Percentiles rank a stretch among this genome's conserved stretches.
Evolutionary conservation across 331 rosid species (phyloP).

Genomic region (Stylosanthes scabra): DNA sequence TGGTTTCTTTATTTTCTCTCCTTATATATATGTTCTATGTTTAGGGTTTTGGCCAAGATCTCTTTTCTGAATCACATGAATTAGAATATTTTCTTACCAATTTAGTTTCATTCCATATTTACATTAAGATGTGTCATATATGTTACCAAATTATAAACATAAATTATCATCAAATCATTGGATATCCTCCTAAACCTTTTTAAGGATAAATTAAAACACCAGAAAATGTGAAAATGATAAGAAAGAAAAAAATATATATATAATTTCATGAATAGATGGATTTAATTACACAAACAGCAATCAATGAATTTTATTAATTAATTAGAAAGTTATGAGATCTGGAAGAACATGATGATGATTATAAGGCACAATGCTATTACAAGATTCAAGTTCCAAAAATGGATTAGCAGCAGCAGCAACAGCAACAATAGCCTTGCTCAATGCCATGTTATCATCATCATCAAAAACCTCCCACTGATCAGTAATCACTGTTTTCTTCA

Average conservation of each 20-base stretch:
- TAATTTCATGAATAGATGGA: too few species aligned
- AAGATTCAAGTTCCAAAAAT: slow-evolving; percentile 40
- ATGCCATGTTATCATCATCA: slow-evolving; percentile 39
- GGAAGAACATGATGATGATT: slow-evolving; percentile 50
- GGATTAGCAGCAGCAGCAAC: slow-evolving; percentile 26
- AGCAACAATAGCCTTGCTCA: background rate
- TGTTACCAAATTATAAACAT: too few species aligned
- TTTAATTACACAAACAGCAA: too few species aligned
- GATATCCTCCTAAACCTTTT: too few species aligned
- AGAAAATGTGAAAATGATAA: too few species aligned
- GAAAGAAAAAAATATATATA: too few species aligned
- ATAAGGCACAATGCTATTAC: slow-evolving; percentile 35
- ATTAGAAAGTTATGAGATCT: slow-evolving; percentile 59
- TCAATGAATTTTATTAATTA: background rate
- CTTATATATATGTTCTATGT: background rate
- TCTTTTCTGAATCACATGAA: background rate
- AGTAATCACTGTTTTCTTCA: slow-evolving; percentile 60
- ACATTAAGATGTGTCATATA: background rate
- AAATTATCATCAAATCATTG: too few species aligned
- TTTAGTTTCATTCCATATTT: background rate
- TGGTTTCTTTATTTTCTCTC: background rate
- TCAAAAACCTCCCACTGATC: slow-evolving; percentile 83
- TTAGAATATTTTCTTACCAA: background rate
- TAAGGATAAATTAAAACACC: too few species aligned
- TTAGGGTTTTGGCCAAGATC: background rate